Evolutionary conservation across 768 basidiomycete genomes (phyloP).

Genomic region (Amylocystis lapponica): DNA sequence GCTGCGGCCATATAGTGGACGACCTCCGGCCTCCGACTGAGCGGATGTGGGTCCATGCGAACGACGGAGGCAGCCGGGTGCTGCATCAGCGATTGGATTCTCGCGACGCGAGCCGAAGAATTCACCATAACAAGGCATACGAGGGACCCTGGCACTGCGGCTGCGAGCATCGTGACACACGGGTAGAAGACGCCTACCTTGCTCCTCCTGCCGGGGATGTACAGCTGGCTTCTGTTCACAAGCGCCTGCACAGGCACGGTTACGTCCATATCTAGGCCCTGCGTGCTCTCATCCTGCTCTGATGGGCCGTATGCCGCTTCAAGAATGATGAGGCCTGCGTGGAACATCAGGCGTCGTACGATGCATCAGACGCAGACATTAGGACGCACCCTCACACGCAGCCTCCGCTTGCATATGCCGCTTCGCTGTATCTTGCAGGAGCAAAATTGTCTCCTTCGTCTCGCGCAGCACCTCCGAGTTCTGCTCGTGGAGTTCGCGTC

Average conservation of each 20-base stretch:
- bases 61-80: too few species aligned
- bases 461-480: constrained; percentile 57
- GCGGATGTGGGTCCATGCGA: too few species aligned
- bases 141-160: too few species aligned
- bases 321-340: constrained; percentile 66
- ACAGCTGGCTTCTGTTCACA: constrained; percentile 71
- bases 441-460: constrained; percentile 50
- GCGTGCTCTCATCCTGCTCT: constrained; percentile 41
- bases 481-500: constrained; percentile 57
- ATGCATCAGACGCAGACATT: constrained; percentile 5
- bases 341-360: constrained; percentile 1
- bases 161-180: too few species aligned
- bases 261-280: constrained; percentile 65
- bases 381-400: constrained; percentile 53
- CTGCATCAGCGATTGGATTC: too few species aligned
- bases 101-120: too few species aligned
- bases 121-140: too few species aligned
- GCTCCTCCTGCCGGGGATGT: constrained; percentile 66
- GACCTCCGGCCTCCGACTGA: too few species aligned
- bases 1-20: too few species aligned
- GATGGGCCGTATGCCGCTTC: constrained; percentile 68
- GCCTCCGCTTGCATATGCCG: constrained; percentile 60
- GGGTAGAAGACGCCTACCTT: constrained; percentile 50
- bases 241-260: constrained; percentile 78
- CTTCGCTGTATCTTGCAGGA: constrained; percentile 65